Percentiles rank a stretch among this genome's conserved stretches.
Evolutionary conservation across 2,329 filamentous ascomycete species (phyloP).

Genomic region (Colletotrichum sp.): DNA sequence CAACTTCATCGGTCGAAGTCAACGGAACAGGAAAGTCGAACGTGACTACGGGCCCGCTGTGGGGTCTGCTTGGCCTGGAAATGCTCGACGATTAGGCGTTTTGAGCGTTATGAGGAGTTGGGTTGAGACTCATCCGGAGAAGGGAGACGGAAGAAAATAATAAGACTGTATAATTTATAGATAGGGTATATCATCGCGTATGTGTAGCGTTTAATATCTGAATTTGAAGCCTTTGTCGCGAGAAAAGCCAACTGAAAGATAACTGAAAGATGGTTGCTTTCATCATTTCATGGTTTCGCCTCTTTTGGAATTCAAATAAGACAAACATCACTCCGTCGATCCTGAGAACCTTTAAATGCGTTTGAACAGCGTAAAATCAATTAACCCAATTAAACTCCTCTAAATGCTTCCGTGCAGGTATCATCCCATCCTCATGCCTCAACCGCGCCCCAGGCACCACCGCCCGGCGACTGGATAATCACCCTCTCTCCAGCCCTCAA

Average conservation of each 20-base stretch:
- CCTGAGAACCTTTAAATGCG: accelerated
- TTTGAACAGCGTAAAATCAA: neutral
- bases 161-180: no score
- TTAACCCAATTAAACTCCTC: neutral
- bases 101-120: neutral
- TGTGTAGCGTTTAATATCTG: neutral
- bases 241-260: neutral
- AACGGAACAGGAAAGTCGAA: neutral
- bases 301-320: neutral
- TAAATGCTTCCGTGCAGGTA: neutral
- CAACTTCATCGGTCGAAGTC: neutral
- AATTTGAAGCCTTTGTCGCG: neutral
- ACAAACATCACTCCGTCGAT: accelerated
- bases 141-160: no score
- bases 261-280: neutral
- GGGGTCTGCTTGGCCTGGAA: neutral
- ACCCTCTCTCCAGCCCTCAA: constrained; percentile 14
- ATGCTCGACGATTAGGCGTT: neutral
- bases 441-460: constrained; percentile 14
- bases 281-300: accelerated
- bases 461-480: constrained; percentile 20
- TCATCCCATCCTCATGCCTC: neutral
- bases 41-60: neutral
- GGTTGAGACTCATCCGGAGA: no score
- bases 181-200: neutral